Evolutionary conservation across 495 filamentous ascomycete genomes (phyloP).

Genomic region (Penicillium pulvis): DNA sequence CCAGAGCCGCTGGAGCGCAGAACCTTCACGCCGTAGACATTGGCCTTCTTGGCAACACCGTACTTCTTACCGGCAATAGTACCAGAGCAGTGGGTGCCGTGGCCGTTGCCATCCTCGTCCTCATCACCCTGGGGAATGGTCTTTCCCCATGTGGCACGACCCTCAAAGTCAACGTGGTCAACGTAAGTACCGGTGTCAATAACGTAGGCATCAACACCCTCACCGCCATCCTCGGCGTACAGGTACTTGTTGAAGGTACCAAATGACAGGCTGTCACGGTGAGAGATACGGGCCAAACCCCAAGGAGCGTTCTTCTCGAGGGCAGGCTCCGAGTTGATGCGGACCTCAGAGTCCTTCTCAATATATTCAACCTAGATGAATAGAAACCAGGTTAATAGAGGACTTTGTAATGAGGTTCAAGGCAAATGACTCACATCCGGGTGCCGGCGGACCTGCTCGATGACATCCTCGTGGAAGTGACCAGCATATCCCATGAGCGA

Average conservation of each 20-base stretch:
- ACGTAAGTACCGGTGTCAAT: slow-evolving; percentile 97
- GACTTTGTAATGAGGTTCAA: slow-evolving; percentile 7
- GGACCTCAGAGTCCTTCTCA: slow-evolving; percentile 90
- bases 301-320: slow-evolving; percentile 92
- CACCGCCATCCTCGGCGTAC: slow-evolving; percentile 85
- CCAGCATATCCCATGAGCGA: slow-evolving; percentile 89
- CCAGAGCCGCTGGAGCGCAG: slow-evolving; percentile 96
- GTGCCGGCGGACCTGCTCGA: slow-evolving; percentile 92
- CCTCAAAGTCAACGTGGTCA: slow-evolving; percentile 95
- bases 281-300: slow-evolving; percentile 97
- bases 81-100: slow-evolving; percentile 99
- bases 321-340: slow-evolving; percentile 64
- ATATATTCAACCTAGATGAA: slow-evolving; percentile 84
- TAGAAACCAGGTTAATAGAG: slow-evolving; percentile 17
- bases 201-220: slow-evolving; percentile 98
- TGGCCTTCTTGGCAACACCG: slow-evolving; percentile 98
- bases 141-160: slow-evolving; percentile 94
- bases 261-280: slow-evolving; percentile 83
- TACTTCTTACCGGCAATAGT: slow-evolving; percentile 98
- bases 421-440: slow-evolving; percentile 80
- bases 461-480: slow-evolving; percentile 89
- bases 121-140: slow-evolving; percentile 83
- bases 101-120: slow-evolving; percentile 95
- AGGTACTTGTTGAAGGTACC: slow-evolving; percentile 98
- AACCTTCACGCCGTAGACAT: slow-evolving; percentile 96